Evolutionary conservation across 1,284 basidiomycete genomes (phyloP).

Genomic region (Sphagnurus paluster): DNA sequence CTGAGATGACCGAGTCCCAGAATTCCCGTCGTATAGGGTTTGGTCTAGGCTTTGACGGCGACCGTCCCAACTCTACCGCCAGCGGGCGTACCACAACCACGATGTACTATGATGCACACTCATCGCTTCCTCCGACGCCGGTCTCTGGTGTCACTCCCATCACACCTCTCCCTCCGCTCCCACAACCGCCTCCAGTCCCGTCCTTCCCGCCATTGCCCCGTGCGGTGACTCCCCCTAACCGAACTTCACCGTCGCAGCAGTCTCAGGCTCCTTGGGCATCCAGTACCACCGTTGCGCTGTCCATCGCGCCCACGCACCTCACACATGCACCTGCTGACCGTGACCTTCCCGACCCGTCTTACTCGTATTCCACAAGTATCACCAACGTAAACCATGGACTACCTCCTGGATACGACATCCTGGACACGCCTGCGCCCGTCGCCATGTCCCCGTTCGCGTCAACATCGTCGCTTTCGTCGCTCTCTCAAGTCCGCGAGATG

Average conservation of each 20-base stretch:
- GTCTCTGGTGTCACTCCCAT: constrained; percentile 23
- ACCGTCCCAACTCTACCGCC: constrained; percentile 55
- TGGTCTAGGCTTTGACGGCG: constrained; percentile 30
- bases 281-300: constrained; percentile 12
- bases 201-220: constrained; percentile 43
- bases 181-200: too few species aligned
- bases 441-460: constrained; percentile 49
- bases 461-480: constrained; percentile 32
- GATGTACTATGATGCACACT: constrained; percentile 59
- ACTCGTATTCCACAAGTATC: constrained; percentile 19
- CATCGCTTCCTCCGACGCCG: constrained; percentile 48
- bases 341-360: constrained; percentile 18
- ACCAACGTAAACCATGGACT: constrained; percentile 21
- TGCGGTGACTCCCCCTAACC: constrained; percentile 42
- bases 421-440: constrained; percentile 61
- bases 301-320: constrained; percentile 17
- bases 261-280: constrained; percentile 21
- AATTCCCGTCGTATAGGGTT: constrained; percentile 5
- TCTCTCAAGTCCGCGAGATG: constrained; percentile 29
- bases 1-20: constrained; percentile 17
- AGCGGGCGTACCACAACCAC: constrained; percentile 57
- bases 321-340: constrained; percentile 29
- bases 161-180: too few species aligned
- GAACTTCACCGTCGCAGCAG: constrained; percentile 13
- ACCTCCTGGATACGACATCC: constrained; percentile 41